phyloP scores from a whole-genome alignment of 495 filamentous ascomycete species.

The Poronia punctata region DNA sequence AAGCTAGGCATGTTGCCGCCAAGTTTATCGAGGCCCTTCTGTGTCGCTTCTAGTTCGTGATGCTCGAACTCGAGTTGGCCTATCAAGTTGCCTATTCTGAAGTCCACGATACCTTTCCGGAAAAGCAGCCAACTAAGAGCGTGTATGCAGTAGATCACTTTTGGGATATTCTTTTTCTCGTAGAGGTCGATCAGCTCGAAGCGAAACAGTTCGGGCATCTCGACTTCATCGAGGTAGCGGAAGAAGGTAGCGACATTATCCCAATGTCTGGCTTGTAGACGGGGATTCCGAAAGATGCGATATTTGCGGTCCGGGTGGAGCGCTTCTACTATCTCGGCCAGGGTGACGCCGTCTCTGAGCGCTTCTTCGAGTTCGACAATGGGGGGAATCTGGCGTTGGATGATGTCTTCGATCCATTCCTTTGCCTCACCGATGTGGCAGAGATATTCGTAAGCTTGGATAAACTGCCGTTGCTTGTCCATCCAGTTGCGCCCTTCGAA shows the following conservation, averaged over 20 bases:
- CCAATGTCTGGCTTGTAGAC: slow-evolving; percentile 89
- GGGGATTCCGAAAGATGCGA: slow-evolving; percentile 77
- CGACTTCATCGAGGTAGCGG: slow-evolving; percentile 83
- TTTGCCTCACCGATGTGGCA: slow-evolving; percentile 99
- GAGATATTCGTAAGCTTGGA: slow-evolving; percentile 97
- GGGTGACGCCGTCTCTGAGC: slow-evolving; percentile 83
- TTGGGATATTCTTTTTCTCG: slow-evolving; percentile 99
- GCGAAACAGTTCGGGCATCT: slow-evolving; percentile 93
- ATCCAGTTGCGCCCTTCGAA: slow-evolving; percentile 95
- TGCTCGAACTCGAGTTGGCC: slow-evolving; percentile 96
- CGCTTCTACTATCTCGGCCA: slow-evolving; percentile 93
- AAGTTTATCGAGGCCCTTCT: slow-evolving; percentile 91
- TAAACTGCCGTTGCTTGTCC: slow-evolving; percentile 93
- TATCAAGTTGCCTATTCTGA: slow-evolving; percentile 96
- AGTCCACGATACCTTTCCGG: slow-evolving; percentile 87
- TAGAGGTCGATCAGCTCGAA: slow-evolving; percentile 98
- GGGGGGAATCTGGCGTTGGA: slow-evolving; percentile 80
- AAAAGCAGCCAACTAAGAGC: slow-evolving; percentile 93
- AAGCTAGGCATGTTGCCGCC: slow-evolving; percentile 97
- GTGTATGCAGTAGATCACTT: slow-evolving; percentile 98
- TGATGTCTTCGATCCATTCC: slow-evolving; percentile 97
- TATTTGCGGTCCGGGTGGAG: slow-evolving; percentile 67
- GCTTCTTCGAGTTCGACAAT: slow-evolving; percentile 97
- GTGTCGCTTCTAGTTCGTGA: slow-evolving; percentile 92
- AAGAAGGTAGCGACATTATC: slow-evolving; percentile 97